These are phyloP conservation scores for Fusarium sp. DNA, from an alignment of 2,329 filamentous ascomycete genomes.

Conservation along the genomic window DNA sequence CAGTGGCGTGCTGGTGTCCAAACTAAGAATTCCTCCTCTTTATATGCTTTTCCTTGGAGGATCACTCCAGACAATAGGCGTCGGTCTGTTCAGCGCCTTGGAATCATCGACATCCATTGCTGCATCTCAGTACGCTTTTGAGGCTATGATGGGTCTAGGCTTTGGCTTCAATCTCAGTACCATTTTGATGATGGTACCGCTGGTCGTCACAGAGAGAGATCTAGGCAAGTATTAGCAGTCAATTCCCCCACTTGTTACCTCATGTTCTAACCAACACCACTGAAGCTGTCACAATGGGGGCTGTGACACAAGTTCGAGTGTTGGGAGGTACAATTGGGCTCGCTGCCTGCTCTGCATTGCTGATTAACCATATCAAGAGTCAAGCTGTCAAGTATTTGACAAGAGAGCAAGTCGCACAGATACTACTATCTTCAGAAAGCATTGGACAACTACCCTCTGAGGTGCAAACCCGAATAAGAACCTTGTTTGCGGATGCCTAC, in stretches of 20 bases:
- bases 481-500: background rate
- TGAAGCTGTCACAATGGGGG: constrained; percentile 30
- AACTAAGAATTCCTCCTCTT: constrained; percentile 18
- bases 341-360: constrained; percentile 10
- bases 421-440: constrained; percentile 2
- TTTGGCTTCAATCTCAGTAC: constrained; percentile 28
- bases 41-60: constrained; percentile 19
- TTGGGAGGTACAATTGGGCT: constrained; percentile 32
- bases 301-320: constrained; percentile 24
- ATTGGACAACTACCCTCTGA: background rate
- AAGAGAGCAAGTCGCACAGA: background rate
- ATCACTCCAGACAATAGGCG: constrained; percentile 19
- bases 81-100: constrained; percentile 25
- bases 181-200: constrained; percentile 20
- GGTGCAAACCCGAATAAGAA: background rate
- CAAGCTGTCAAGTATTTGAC: background rate
- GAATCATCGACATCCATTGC: constrained; percentile 3
- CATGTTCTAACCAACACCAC: background rate
- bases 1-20: constrained; percentile 20
- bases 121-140: constrained; percentile 15
- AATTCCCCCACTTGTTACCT: background rate
- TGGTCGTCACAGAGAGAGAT: constrained; percentile 14
- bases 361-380: constrained; percentile 5
- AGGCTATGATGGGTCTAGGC: constrained; percentile 27
- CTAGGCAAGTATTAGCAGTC: constrained; percentile 9